A percentile compares a stretch with the other conserved stretches of the same genome.
phyloP scores from a whole-genome alignment of 257 asterid genomes.

The Thymus quinquecostatus region DNA sequence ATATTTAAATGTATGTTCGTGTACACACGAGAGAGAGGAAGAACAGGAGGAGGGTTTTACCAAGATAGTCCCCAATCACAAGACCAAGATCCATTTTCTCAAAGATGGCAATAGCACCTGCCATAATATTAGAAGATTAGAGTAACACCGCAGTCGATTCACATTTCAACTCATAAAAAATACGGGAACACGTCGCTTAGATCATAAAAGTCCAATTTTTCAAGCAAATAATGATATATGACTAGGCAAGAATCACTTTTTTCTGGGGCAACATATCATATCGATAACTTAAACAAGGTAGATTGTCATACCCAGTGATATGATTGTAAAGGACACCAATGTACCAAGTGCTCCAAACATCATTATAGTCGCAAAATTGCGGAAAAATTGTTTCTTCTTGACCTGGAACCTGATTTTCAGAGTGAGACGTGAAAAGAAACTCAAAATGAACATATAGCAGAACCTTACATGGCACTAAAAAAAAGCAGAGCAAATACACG shows the following conservation, averaged over 20 bases:
- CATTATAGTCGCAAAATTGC: slow-evolving; percentile 88
- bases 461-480: slow-evolving; percentile 7
- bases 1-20: slow-evolving; percentile 1
- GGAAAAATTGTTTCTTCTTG: slow-evolving; percentile 93
- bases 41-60: slow-evolving; percentile 40
- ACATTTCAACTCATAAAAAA: slow-evolving; percentile 13
- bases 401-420: slow-evolving; percentile 86
- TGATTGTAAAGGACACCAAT: slow-evolving; percentile 74
- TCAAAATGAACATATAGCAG: slow-evolving; percentile 31
- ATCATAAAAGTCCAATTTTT: not conserved
- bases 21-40: not conserved
- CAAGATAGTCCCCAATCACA: slow-evolving; percentile 83
- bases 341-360: slow-evolving; percentile 97
- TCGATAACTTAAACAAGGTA: slow-evolving; percentile 29
- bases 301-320: slow-evolving; percentile 71
- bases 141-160: slow-evolving; percentile 15
- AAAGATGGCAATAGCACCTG: slow-evolving; percentile 80
- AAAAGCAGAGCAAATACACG: not conserved
- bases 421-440: slow-evolving; percentile 27
- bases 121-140: slow-evolving; percentile 25
- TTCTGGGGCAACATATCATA: not conserved
- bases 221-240: not conserved
- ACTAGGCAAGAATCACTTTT: slow-evolving; percentile 17
- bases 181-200: not conserved
- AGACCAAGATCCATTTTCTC: slow-evolving; percentile 68